Evolutionary conservation across 805 yeast species (phyloP), one percentile per base, ranked within the genome.

Genomic region (Candida orba): DNA sequence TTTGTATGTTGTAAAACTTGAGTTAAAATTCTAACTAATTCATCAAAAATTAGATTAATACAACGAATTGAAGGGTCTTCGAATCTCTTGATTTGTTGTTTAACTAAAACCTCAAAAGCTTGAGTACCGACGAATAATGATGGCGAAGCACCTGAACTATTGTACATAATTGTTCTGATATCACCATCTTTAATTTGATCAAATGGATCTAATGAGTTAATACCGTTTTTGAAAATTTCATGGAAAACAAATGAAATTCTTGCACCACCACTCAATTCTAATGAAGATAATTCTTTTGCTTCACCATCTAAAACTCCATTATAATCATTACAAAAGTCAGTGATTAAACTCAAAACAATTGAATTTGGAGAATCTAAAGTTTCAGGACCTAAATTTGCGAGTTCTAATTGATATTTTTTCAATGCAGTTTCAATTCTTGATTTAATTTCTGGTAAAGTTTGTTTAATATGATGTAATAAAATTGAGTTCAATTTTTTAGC

Each of bases 231-330:
- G 71, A 80, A 91, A 45, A 93, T 84, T 69, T 91, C 98, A 64
- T 91, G 98, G 72, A 91, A 93, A 17, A 91, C 98, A 71, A 89
- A 93, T 27, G 95, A 82, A 49, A 91, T 85, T 74, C 99, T 84
- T 0, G 99, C 99, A 66, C 96, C 99, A 62, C 99, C 99, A 52
- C 95, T 84, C 53, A 93, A 76, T 68, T 93, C 99, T 57, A 82
- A 78, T 9, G 90, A 79, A 8, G 95, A 79, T 52, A 93, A 72
- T 58, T 93, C 99, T 63, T 79, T 85, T 23, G 93, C 83, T 63
- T 87, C 91, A 67, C 99, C 99, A 57, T 86, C 93, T 54, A 93
- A 71, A 35, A 91, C 86, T 14, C 93, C 91, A 48, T 79, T 82
- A 67, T 89, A 93, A 62, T 90, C 98, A 61, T 85, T 88, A 52